Conservation (phyloP, 2,329 filamentous ascomycete species). For the Ophiostoma tasmaniense region DNA sequence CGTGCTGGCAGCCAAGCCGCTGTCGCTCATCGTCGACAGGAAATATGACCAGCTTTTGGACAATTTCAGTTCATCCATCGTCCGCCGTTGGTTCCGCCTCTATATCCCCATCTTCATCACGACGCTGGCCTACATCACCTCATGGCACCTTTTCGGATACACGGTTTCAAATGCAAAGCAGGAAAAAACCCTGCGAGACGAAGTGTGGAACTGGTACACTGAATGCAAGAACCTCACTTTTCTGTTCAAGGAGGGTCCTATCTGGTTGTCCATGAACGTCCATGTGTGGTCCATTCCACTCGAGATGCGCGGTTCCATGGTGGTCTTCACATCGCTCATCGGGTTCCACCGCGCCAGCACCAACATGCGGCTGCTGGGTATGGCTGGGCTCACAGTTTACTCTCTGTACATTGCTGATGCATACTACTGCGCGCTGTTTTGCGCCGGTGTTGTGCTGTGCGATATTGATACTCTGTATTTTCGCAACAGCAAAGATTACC, state of each 20-base stretch:
- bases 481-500: slow-evolving; percentile 37
- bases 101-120: slow-evolving; percentile 46
- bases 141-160: slow-evolving; percentile 45
- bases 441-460: slow-evolving; percentile 52
- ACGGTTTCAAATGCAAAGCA: slow-evolving; percentile 33
- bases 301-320: slow-evolving; percentile 55
- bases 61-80: slow-evolving; percentile 38
- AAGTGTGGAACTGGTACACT: slow-evolving; percentile 41
- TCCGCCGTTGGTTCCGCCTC: slow-evolving; percentile 42
- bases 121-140: slow-evolving; percentile 44
- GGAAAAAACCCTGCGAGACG: slow-evolving; percentile 36
- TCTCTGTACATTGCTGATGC: slow-evolving; percentile 62
- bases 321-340: slow-evolving; percentile 49
- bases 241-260: slow-evolving; percentile 49
- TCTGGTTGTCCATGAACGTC: slow-evolving; percentile 50
- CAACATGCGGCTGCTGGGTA: slow-evolving; percentile 46
- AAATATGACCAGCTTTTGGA: slow-evolving; percentile 36
- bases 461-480: slow-evolving; percentile 50
- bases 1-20: slow-evolving; percentile 43
- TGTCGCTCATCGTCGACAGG: slow-evolving; percentile 38
- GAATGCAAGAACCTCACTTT: slow-evolving; percentile 64
- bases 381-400: slow-evolving; percentile 49
- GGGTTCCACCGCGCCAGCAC: slow-evolving; percentile 48
- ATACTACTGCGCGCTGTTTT: slow-evolving; percentile 52
- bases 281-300: slow-evolving; percentile 58